These are phyloP conservation scores for Xerocomellus amylosporus DNA, from an alignment of 768 basidiomycete genomes.

Conservation along the genomic window DNA sequence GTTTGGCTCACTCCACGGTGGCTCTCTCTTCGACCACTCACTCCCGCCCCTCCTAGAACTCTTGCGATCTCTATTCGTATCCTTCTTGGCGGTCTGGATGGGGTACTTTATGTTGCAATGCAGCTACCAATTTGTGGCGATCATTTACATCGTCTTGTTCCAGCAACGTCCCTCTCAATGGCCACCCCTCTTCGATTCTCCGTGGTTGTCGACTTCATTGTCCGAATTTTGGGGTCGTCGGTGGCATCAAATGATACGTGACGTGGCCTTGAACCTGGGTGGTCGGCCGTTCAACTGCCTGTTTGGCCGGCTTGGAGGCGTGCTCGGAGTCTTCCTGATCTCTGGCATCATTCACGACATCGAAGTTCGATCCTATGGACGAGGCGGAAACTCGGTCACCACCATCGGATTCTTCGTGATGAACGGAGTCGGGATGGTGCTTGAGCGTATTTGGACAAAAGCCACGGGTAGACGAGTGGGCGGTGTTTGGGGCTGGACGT, in stretches of 20 bases:
- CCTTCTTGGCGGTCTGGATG: slow-evolving; percentile 32
- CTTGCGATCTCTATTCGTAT: slow-evolving; percentile 41
- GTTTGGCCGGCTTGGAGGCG: slow-evolving; percentile 47
- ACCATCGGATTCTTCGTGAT: slow-evolving; percentile 54
- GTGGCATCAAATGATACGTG: slow-evolving; percentile 69
- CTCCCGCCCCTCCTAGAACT: slow-evolving; percentile 33
- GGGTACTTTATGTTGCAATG: slow-evolving; percentile 46
- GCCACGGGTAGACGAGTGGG: slow-evolving; percentile 42
- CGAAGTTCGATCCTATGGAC: slow-evolving; percentile 32
- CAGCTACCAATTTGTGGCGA: slow-evolving; percentile 39
- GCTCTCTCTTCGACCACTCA: slow-evolving; percentile 33
- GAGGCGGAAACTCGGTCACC: slow-evolving; percentile 42
- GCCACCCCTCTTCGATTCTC: slow-evolving; percentile 60
- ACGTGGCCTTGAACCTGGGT: slow-evolving; percentile 50
- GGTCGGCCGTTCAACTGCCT: slow-evolving; percentile 41
- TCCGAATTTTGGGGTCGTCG: slow-evolving; percentile 58
- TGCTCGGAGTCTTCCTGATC: slow-evolving; percentile 56
- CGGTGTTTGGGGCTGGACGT: slow-evolving; percentile 48
- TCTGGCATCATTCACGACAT: slow-evolving; percentile 60
- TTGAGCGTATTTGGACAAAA: slow-evolving; percentile 48
- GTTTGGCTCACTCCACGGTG: slow-evolving; percentile 34
- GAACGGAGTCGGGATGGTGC: slow-evolving; percentile 48
- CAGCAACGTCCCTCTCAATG: slow-evolving; percentile 50
- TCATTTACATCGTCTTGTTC: slow-evolving; percentile 47
- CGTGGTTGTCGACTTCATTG: slow-evolving; percentile 57